Base-by-base conservation (phyloP, 352 stramenopile genomes). In the Poterioochromonas sp. region DNA sequence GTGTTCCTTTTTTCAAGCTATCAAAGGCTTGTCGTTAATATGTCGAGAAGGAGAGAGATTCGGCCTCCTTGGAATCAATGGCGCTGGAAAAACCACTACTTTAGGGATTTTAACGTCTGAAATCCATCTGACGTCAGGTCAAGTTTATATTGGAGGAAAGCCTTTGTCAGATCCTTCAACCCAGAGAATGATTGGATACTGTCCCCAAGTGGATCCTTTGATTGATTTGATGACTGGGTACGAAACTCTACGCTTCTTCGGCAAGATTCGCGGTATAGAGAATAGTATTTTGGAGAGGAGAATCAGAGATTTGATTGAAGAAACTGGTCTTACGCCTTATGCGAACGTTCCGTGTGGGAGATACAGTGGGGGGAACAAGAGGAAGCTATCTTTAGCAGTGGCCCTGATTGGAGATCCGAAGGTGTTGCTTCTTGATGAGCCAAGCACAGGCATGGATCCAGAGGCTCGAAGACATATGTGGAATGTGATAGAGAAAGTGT, bases 361-460 rank as follows among this genome's bases (percentile, higher is more conserved):
- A 73, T 77, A 93, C 26, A 93, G 87, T 53, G 91, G 91, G 49
- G 86, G 86, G 39, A 97, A 94, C 80, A 95, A 95, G 71, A 88
- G 92, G 49, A 96, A 96, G 78, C 83, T 97, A 8, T 93, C 86
- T 35, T 85, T 97, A 15, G 92, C 90, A 0, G 93, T 96, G 58
- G 90, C 92, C 0, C 87, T 96, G 83, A 85, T 97, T 32, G 92
- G 92, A 70, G 37, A 73, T 60, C 73, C 73, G 0, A 58, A 89
- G n/a, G 86, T 98, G 44, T 73, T 97, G 0, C 95, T 98, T 63
- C 83, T 98, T 8, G 95, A 99, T 83, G 95, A 99, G 80, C 90
- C 87, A 76, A 91, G 86, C 34, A 93, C 91, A 0, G 93, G 93
- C 43, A 91, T 97, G 82, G 93, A 97, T 76, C 90, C 94, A 0